Conservation (phyloP, 192 early-diverging fungal genomes). For the Funneliformis geosporum region DNA sequence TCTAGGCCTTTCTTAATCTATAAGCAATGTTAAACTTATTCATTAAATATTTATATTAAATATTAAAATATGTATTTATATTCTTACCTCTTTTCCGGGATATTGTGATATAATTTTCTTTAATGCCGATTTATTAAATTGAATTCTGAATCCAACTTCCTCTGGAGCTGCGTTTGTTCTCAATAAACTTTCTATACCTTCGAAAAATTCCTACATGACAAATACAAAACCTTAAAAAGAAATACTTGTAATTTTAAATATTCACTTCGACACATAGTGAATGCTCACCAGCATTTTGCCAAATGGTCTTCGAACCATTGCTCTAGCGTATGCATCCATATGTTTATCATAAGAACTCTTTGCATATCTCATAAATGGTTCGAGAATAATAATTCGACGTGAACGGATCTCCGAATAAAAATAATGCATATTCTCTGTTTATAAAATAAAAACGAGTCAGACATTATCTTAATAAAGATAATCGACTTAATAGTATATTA, state of each 20-base stretch:
- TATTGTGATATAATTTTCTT: conserved; percentile 85
- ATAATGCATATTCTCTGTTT: conserved; percentile 92
- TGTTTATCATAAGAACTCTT: conserved; percentile 80
- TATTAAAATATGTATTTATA: conserved; percentile 36
- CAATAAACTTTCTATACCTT: conserved; percentile 86
- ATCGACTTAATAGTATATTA: too few relatives aligned
- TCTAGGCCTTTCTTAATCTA: conserved; percentile 80
- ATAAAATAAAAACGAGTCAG: conserved; percentile 14
- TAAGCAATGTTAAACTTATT: not conserved
- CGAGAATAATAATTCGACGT: conserved; percentile 71
- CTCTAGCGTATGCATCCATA: conserved; percentile 81
- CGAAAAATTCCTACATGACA: conserved; percentile 85
- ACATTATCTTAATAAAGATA: conserved; percentile 14
- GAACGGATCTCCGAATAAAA: conserved; percentile 79
- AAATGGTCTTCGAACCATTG: conserved; percentile 86
- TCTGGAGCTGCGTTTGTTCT: conserved; percentile 72
- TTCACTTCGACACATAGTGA: not conserved
- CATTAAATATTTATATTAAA: not conserved
- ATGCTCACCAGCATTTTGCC: conserved; percentile 71
- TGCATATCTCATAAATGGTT: conserved; percentile 81
- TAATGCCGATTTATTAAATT: conserved; percentile 80
- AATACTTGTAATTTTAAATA: not conserved
- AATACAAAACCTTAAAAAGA: not conserved
- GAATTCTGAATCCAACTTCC: conserved; percentile 80
- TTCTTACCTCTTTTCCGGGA: conserved; percentile 75